Evolutionary conservation across 257 asterid genomes (phyloP).

Genomic region (Parsonsia alboflavescens): DNA sequence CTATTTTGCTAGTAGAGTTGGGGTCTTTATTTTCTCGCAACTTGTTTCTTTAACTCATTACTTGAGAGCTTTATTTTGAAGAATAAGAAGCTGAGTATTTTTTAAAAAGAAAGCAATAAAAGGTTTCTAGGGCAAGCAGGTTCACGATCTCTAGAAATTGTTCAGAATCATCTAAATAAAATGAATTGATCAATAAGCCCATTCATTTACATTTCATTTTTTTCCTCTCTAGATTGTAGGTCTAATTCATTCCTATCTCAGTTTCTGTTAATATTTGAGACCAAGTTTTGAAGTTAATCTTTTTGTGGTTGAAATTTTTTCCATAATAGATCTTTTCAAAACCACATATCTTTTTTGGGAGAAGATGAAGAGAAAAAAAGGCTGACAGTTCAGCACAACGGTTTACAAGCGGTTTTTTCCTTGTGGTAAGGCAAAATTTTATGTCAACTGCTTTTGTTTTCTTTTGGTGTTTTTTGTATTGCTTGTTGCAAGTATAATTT

Average conservation of each 20-base stretch:
- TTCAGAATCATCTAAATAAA: neutral
- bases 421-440: constrained; percentile 21
- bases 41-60: neutral
- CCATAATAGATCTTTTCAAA: constrained; percentile 26
- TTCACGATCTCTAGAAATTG: neutral
- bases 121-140: neutral
- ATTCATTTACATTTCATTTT: neutral
- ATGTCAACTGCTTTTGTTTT: constrained; percentile 5
- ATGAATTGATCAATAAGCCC: neutral
- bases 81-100: neutral
- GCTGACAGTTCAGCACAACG: constrained; percentile 22
- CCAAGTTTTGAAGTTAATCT: constrained; percentile 6
- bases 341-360: constrained; percentile 21
- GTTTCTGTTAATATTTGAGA: constrained; percentile 2
- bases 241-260: constrained; percentile 12
- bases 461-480: neutral
- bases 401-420: constrained; percentile 17
- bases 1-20: neutral
- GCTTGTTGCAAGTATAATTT: neutral
- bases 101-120: neutral
- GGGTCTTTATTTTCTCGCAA: neutral
- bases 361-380: constrained; percentile 25
- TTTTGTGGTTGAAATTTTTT: constrained; percentile 21
- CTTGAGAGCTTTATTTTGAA: neutral
- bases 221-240: constrained; percentile 7